phyloP scores from a whole-genome alignment of 768 basidiomycete genomes.

The Lentinula edodes region DNA sequence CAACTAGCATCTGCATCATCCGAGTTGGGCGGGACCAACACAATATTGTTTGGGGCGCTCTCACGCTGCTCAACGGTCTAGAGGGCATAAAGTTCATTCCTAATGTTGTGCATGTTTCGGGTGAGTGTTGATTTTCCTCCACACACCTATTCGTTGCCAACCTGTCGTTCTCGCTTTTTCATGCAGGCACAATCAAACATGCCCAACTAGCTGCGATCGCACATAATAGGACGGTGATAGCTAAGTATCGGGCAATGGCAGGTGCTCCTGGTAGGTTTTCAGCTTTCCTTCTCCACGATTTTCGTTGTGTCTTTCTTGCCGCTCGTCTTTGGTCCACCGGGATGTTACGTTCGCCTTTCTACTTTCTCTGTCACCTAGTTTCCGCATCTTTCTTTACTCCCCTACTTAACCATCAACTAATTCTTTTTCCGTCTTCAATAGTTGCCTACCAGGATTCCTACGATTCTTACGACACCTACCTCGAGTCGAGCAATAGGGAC shows the following conservation, averaged over 20 bases:
- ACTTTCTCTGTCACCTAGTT: too few species aligned
- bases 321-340: too few species aligned
- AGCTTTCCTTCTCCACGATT: neutral
- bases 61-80: constrained; percentile 64
- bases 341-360: too few species aligned
- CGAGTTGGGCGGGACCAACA: constrained; percentile 82
- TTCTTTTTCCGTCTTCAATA: constrained; percentile 14
- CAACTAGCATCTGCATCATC: constrained; percentile 79
- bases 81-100: constrained; percentile 61
- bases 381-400: too few species aligned
- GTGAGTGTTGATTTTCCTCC: constrained; percentile 32
- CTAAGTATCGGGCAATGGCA: constrained; percentile 52
- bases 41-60: constrained; percentile 71
- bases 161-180: neutral
- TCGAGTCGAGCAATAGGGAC: constrained; percentile 51
- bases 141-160: too few species aligned
- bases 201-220: constrained; percentile 71
- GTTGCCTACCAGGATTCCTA: constrained; percentile 36
- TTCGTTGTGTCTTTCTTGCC: neutral
- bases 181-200: constrained; percentile 80
- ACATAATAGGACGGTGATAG: constrained; percentile 68
- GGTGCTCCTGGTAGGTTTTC: constrained; percentile 43
- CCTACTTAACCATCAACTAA: too few species aligned
- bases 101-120: constrained; percentile 75
- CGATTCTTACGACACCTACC: constrained; percentile 55